Evolutionary conservation across 345 rosid genomes (phyloP), one percentile per base, ranked within the genome.

Genomic region (Populus pruinosa): DNA sequence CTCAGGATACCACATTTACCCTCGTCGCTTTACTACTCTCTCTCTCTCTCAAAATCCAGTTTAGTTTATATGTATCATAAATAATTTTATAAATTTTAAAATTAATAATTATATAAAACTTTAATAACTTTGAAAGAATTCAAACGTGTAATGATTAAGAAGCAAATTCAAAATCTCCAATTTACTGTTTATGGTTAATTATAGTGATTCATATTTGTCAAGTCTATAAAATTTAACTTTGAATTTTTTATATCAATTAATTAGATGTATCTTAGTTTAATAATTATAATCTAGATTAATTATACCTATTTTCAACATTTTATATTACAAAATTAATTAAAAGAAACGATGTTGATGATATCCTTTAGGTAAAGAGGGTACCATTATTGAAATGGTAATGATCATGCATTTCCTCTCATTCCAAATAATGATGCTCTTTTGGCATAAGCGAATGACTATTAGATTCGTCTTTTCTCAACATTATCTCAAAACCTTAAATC

Each of bases 61-160:
- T n/a, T n/a, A n/a, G n/a, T n/a, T n/a, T n/a, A n/a, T n/a, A n/a
- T n/a, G 31, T 2, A 31, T 2, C 0, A 2, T 3, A 0, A 2
- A 4, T 31, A 31, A 31, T 31, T 31, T 0, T 2, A 31, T 4
- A 0, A 0, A 0, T 4, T 31, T 31, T 31, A 4, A 31, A 31
- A 0, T 31, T 31, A 31, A 31, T 3, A 3, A 31, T 0, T 0
- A 31, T 31, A 4, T 2, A 2, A 31, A 0, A 3, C 33, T 31
- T 3, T 0, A 31, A 31, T 31, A 0, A 4, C 0, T 0, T 2
- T 31, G 1, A 31, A 3, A 31, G 3, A 2, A 31, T 2, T 31
- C 4, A 31, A 31, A 31, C 4, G 2, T 31, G 0, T 31, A 4
- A 31, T 2, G 0, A 31, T 31, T 31, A 31, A 31, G 0, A 31